Evolutionary conservation across 352 stramenopile species (phyloP), one percentile per base, ranked within the genome.

Genomic region (Globisporangium yorkense): DNA sequence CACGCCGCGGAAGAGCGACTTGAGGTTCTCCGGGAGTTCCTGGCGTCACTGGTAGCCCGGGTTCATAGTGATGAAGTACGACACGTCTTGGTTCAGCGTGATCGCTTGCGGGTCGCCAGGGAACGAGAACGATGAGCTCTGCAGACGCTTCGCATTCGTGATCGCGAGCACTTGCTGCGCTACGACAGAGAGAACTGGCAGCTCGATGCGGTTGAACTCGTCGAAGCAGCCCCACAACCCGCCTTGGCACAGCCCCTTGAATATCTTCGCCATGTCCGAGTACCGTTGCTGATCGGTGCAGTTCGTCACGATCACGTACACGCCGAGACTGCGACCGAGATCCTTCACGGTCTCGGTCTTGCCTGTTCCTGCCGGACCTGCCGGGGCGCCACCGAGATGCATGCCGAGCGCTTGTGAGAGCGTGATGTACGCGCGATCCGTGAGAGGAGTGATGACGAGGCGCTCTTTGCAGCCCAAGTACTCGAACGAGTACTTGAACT

Each of bases 171-270:
- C 82, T 71, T 97, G 92, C 50, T 97, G 88, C 1, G 91, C 92
- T 27, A 97, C 92, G 7, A 97, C 92, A 0, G 88, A 97, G 6
- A 98, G 70, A 50, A 97, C 92, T 12, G 92, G 88, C 31, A 97
- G 75, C 63, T 98, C 93, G 54, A 98, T 98, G n/a, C 92, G 88
- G 58, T 98, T 98, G 65, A 98, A 98, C 63, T 98, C 92, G 69
- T 98, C 92, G 48, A 98, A 98, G 61, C 92, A 98, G 6, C 89
- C 91, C 92, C 92, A 98, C 57, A 92, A 80, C 5, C 92, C 92
- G 7, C 84, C 90, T 75, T 97, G 87, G n/a, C 87, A 96, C 3
- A 98, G 63, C 0, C 92, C 91, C 20, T 95, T 87, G 56, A 97
- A 97, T 43, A 98, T 92, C 69, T 97, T 97, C 9, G 87, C 89